Evolutionary conservation across 495 filamentous ascomycete species (phyloP), one percentile per base, ranked within the genome.

Genomic region (Hypomontagnella submonticulosa): DNA sequence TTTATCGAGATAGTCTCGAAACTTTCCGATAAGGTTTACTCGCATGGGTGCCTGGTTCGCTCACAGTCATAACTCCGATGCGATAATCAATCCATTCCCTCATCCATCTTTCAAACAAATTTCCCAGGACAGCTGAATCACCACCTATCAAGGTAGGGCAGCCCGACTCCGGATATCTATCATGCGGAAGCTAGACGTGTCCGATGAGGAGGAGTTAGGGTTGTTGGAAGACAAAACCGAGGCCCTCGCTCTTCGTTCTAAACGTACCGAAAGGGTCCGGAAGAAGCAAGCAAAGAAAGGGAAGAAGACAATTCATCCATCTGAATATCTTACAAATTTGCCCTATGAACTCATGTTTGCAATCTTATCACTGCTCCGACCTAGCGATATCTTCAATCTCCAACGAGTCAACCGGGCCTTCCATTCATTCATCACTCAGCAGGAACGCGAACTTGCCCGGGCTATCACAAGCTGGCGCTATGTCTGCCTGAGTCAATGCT

Each of bases 261-360:
- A 84, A 58, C 77, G 80, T 23, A 84, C 78, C 0, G 73, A 80
- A 42, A 76, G 84, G 2, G 72, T 61, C n/a, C 70, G 70, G 50
- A 83, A 79, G 57, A 81, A 74, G 61, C 67, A 75, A 19, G 65
- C 76, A 16, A 81, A 79, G 62, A 78, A 73, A 44, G 50, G 67
- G 11, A 50, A 67, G 36, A 77, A 40, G 8, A 41, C 42, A 11
- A 40, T 27, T 33, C 42, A 37, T 36, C 41, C 50, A 10, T 48
- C 57, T 4, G 55, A 57, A 15, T 67, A 54, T 1, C 60, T 85
- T 9, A 34, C 79, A 4, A 76, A 79, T 34, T 71, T 85, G 0
- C 83, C 84, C 1, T 77, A 77, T 36, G 84, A 87, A 61, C 63
- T 87, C 7, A 33, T 83, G 1, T 57, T 80, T 10, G 70, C 74